These are phyloP conservation scores for Pseudogymnoascus destructans DNA, from an alignment of 2,329 filamentous ascomycete species.

Conservation along the genomic window DNA sequence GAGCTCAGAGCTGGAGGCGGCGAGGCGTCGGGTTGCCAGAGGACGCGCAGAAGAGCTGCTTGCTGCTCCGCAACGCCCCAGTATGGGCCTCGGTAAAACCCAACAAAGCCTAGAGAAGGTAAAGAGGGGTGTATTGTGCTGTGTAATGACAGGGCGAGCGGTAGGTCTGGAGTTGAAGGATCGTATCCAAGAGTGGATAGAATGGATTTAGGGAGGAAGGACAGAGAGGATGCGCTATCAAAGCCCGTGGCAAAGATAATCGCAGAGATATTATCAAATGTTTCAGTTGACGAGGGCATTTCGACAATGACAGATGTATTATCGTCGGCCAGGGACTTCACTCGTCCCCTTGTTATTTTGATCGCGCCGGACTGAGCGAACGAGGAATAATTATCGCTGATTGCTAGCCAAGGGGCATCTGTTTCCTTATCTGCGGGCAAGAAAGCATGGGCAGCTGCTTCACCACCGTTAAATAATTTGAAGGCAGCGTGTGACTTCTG, in stretches of 20 bases:
- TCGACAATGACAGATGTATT: background rate
- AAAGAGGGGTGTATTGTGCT: conserved; percentile 47
- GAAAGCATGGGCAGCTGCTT: conserved; percentile 29
- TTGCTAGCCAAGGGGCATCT: conserved; percentile 51
- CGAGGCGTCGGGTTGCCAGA: conserved; percentile 36
- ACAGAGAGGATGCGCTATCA: conserved; percentile 47
- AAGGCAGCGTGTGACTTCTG: conserved; percentile 37
- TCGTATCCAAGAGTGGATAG: conserved; percentile 45
- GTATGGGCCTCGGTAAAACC: conserved; percentile 72
- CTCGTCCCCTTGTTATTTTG: conserved; percentile 25
- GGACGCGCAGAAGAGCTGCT: conserved; percentile 49
- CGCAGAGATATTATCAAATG: conserved; percentile 45
- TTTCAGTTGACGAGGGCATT: conserved; percentile 17
- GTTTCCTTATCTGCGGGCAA: conserved; percentile 20
- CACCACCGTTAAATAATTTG: conserved; percentile 13
- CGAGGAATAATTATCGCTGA: conserved; percentile 60
- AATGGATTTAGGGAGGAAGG: conserved; percentile 47
- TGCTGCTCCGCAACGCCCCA: conserved; percentile 87
- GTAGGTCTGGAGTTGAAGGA: conserved; percentile 32
- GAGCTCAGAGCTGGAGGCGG: background rate
- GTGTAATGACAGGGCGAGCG: conserved; percentile 54
- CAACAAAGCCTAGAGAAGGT: conserved; percentile 61
- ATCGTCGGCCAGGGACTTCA: conserved; percentile 5
- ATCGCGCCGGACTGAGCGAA: conserved; percentile 57
- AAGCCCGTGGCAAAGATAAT: conserved; percentile 69